Evolutionary conservation across 2,329 filamentous ascomycete species (phyloP).

Genomic region (Xylariomycetidae sp.): DNA sequence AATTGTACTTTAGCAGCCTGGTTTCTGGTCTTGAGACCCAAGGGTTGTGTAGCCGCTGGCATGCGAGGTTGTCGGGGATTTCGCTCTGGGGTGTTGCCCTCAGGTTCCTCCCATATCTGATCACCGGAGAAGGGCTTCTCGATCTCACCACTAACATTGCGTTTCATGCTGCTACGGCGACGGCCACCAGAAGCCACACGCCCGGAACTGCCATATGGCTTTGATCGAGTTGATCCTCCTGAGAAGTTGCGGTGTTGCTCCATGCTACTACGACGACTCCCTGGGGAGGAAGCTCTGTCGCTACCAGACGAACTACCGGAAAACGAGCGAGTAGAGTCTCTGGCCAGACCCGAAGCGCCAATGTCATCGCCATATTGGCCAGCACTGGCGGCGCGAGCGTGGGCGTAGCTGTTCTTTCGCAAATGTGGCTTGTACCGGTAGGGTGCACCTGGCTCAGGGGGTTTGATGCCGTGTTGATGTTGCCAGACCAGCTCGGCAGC

Average conservation of each 20-base stretch:
- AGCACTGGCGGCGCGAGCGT: slow-evolving; percentile 58
- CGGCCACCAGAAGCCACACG: slow-evolving; percentile 37
- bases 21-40: slow-evolving; percentile 60
- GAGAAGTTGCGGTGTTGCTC: slow-evolving; percentile 25
- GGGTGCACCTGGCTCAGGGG: slow-evolving; percentile 56
- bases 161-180: slow-evolving; percentile 61
- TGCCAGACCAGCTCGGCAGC: slow-evolving; percentile 75
- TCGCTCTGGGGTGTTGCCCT: slow-evolving; percentile 34
- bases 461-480: slow-evolving; percentile 58
- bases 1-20: slow-evolving; percentile 60
- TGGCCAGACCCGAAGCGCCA: slow-evolving; percentile 40
- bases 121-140: slow-evolving; percentile 66
- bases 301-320: slow-evolving; percentile 50
- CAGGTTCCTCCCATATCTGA: slow-evolving; percentile 86
- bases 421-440: slow-evolving; percentile 66
- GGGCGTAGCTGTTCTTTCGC: slow-evolving; percentile 66
- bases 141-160: slow-evolving; percentile 67
- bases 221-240: slow-evolving; percentile 29
- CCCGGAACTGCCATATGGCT: slow-evolving; percentile 34
- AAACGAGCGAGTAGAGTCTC: slow-evolving; percentile 40
- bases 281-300: slow-evolving; percentile 33
- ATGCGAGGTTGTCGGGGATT: slow-evolving; percentile 18
- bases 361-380: slow-evolving; percentile 45
- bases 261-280: slow-evolving; percentile 26
- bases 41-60: slow-evolving; percentile 34